phyloP scores from a whole-genome alignment of 495 filamentous ascomycete species.

The Tetracladium marchalianum region DNA sequence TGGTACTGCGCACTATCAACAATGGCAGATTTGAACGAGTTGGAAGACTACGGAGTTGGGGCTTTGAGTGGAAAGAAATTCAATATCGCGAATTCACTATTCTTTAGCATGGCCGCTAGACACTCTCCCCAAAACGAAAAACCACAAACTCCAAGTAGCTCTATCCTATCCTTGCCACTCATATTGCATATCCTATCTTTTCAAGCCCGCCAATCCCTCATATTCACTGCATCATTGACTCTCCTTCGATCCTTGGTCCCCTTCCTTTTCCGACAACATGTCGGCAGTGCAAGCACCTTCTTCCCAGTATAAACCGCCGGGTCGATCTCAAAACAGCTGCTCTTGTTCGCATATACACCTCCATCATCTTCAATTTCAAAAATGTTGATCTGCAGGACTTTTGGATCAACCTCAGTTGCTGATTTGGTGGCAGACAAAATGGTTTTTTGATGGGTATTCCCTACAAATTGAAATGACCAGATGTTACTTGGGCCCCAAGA shows the following conservation, averaged over 20 bases:
- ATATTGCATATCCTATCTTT: no score
- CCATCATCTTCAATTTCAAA: constrained; percentile 15
- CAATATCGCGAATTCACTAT: no score
- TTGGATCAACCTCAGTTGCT: no score
- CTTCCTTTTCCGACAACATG: constrained; percentile 19
- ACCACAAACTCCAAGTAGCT: no score
- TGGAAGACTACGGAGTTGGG: no score
- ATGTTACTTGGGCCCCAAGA: constrained; percentile 10
- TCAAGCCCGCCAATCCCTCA: not conserved
- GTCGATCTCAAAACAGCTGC: constrained; percentile 17
- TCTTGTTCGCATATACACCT: constrained; percentile 19
- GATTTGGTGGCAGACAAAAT: constrained; percentile 10
- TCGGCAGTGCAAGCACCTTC: constrained; percentile 21
- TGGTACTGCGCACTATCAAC: no score
- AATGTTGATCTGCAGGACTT: constrained; percentile 25
- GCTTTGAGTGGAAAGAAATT: no score
- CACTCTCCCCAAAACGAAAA: no score
- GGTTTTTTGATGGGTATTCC: constrained; percentile 13
- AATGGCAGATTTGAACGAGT: no score
- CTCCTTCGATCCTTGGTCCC: constrained; percentile 16
- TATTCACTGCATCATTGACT: constrained; percentile 9
- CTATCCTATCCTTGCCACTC: no score
- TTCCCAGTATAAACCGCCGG: constrained; percentile 20
- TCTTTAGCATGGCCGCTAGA: no score
- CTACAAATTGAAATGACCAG: constrained; percentile 14